These are phyloP conservation scores for Aspergillus terreus DNA, from an alignment of 2,329 filamentous ascomycete species.

Conservation along the genomic window DNA sequence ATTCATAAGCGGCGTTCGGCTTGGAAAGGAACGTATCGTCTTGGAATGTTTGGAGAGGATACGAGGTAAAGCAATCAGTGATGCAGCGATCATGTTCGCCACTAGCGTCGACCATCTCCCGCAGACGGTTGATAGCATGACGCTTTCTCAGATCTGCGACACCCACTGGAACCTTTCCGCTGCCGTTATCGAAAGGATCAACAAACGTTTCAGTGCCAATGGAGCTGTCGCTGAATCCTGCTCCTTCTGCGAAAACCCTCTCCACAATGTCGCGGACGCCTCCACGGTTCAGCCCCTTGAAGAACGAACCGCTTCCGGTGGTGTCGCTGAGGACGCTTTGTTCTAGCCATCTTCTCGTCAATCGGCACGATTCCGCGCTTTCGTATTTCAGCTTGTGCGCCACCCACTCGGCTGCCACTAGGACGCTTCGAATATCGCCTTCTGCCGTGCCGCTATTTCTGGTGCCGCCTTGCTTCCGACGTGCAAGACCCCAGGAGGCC, in stretches of 20 bases:
- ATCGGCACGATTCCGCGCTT: slow-evolving; percentile 32
- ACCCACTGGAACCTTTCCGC: slow-evolving; percentile 42
- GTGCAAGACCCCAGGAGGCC: slow-evolving; percentile 62
- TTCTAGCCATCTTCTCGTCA: slow-evolving; percentile 61
- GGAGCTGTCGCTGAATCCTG: slow-evolving; percentile 52
- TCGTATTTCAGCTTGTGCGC: slow-evolving; percentile 55
- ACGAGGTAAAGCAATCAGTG: slow-evolving; percentile 75
- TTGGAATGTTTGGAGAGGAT: slow-evolving; percentile 83
- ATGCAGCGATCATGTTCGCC: slow-evolving; percentile 62
- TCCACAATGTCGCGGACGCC: slow-evolving; percentile 63
- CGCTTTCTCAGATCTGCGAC: slow-evolving; percentile 59
- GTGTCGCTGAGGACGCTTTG: slow-evolving; percentile 52
- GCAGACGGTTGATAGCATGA: slow-evolving; percentile 55
- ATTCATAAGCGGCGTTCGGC: slow-evolving; percentile 82
- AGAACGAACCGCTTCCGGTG: slow-evolving; percentile 50
- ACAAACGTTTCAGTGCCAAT: slow-evolving; percentile 35
- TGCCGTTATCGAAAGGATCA: slow-evolving; percentile 27
- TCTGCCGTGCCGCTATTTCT: slow-evolving; percentile 45
- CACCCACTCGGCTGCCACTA: slow-evolving; percentile 64
- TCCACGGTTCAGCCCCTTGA: slow-evolving; percentile 59
- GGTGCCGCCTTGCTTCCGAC: slow-evolving; percentile 50
- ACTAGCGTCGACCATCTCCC: slow-evolving; percentile 60
- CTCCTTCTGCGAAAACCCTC: slow-evolving; percentile 62
- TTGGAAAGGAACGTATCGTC: slow-evolving; percentile 90
- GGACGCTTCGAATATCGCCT: slow-evolving; percentile 60